Conservation (phyloP, 2,329 filamentous ascomycete genomes). For the Intubia oerlemansii region DNA sequence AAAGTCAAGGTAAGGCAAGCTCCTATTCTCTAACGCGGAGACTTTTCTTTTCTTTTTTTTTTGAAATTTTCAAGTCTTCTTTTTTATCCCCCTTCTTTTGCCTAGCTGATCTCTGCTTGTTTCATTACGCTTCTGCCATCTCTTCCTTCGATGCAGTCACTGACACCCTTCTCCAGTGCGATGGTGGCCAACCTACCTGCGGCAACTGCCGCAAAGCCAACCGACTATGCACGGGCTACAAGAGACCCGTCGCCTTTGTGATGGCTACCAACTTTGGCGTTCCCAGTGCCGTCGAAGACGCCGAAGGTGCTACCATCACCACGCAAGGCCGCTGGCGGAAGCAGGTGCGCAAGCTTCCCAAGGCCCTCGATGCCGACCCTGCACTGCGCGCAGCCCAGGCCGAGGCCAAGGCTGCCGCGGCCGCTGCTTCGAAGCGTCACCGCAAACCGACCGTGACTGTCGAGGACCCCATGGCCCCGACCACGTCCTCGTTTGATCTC, state of each 20-base stretch:
- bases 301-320: constrained; percentile 1
- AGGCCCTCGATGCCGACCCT: neutral
- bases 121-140: too few species aligned
- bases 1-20: constrained; percentile 8
- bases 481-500: too few species aligned
- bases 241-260: constrained; percentile 8
- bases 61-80: too few species aligned
- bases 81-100: too few species aligned
- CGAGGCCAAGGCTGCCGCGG: neutral
- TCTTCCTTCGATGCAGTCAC: neutral
- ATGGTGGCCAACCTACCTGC: constrained; percentile 7
- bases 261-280: constrained; percentile 5
- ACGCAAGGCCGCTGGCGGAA: constrained; percentile 7
- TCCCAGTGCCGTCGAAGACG: neutral
- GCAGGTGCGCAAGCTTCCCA: neutral
- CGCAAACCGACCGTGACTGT: too few species aligned
- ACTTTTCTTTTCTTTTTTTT: neutral
- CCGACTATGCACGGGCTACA: constrained; percentile 10
- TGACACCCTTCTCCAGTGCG: constrained; percentile 7
- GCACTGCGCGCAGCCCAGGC: neutral
- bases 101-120: too few species aligned
- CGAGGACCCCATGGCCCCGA: neutral
- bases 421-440: neutral
- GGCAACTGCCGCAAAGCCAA: constrained; percentile 11
- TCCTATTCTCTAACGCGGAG: too few species aligned